Evolutionary conservation across 2,329 filamentous ascomycete species (phyloP).

Genomic region (Tolypocladium sp.): DNA sequence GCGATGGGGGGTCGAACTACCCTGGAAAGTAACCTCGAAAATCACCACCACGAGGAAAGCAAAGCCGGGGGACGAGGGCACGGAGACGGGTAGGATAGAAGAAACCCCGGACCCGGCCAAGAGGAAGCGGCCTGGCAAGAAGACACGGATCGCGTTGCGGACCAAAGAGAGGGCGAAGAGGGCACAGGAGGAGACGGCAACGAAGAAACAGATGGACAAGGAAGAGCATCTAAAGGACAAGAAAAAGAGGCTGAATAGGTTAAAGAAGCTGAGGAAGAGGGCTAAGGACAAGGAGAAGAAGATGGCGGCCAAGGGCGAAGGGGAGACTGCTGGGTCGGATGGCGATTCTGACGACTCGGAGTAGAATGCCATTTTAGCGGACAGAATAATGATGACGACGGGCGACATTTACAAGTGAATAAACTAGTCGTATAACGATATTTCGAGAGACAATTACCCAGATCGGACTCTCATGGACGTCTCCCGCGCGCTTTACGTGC

Average conservation of each 20-base stretch:
- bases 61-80: conserved; percentile 4
- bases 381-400: not conserved
- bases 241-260: conserved; percentile 51
- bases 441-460: not conserved
- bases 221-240: conserved; percentile 50
- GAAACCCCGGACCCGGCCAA: conserved; percentile 8
- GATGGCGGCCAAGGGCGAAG: conserved; percentile 12
- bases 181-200: conserved; percentile 28
- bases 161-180: conserved; percentile 31
- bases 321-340: conserved; percentile 7
- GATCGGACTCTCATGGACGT: too few species aligned
- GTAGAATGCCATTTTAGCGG: not conserved
- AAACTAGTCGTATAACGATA: not conserved
- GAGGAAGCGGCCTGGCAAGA: conserved; percentile 47
- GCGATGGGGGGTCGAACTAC: conserved; percentile 50
- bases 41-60: conserved; percentile 19
- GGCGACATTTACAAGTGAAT: not conserved
- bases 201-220: conserved; percentile 34
- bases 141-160: conserved; percentile 42
- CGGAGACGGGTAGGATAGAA: not conserved
- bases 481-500: not conserved
- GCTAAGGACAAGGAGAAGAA: conserved; percentile 50
- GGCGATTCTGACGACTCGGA: conserved; percentile 8
- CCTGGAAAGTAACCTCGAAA: conserved; percentile 44
- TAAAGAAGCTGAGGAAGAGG: conserved; percentile 50